Percentiles rank a stretch among this genome's conserved stretches.
Conservation (phyloP, 140 eudicot genomes). For the Erigeron philadelphicus region DNA sequence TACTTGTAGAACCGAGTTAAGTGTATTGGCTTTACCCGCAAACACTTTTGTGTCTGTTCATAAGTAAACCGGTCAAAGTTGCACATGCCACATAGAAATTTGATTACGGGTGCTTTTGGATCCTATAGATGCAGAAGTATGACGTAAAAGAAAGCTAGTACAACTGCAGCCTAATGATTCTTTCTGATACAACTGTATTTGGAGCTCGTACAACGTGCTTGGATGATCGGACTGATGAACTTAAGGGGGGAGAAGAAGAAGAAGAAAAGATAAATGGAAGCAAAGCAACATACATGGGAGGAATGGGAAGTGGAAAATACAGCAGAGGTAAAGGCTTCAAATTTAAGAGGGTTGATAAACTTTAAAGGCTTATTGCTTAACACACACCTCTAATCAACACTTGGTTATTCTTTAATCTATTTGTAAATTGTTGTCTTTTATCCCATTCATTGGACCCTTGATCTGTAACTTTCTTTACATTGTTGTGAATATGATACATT, state of each 20-base stretch:
- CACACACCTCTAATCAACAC: constrained; percentile 12
- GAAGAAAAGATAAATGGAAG: constrained; percentile 29
- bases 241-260: constrained; percentile 14
- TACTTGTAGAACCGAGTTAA: too few species aligned
- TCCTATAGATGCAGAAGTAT: constrained; percentile 24
- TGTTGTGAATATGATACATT: constrained; percentile 6
- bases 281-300: constrained; percentile 27
- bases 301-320: constrained; percentile 28
- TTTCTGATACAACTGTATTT: constrained; percentile 14
- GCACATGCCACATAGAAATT: background rate
- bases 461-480: constrained; percentile 20
- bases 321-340: constrained; percentile 24
- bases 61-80: background rate
- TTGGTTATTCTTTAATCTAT: constrained; percentile 27
- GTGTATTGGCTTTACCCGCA: too few species aligned
- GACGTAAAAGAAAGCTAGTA: constrained; percentile 18
- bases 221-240: constrained; percentile 26
- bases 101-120: constrained; percentile 5
- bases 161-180: background rate
- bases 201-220: constrained; percentile 23
- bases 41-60: too few species aligned
- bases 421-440: constrained; percentile 27
- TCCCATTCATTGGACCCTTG: constrained; percentile 24
- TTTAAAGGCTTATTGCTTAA: constrained; percentile 22
- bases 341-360: constrained; percentile 26